Evolutionary conservation across 2,329 filamentous ascomycete genomes (phyloP), one percentile per base, ranked within the genome.

Genomic region (Paracoccidioides brasiliensis): DNA sequence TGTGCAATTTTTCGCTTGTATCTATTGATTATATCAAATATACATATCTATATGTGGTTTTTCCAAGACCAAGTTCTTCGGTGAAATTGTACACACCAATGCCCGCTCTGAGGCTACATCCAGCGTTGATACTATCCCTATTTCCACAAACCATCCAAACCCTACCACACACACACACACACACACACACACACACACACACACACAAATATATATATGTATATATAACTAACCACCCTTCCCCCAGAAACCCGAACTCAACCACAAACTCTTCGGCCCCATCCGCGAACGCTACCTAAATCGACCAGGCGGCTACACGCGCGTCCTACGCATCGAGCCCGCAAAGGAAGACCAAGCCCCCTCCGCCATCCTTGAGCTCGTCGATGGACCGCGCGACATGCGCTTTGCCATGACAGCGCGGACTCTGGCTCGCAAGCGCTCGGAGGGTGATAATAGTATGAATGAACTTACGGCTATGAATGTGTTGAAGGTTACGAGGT

Each of bases 371-470:
- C 83, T 98, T 50, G 90, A 97, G 73, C 81, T 98, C 37, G 90
- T 98, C 59, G 93, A 98, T 72, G 90, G 91, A 40, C 89, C 90
- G 38, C 86, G 85, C 69, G 93, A 98, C 72, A 88, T 95, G 76
- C 86, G 90, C 38, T 96, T 96, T 74, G 88, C 89, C 65, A 84
- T 97, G 80, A 95, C 90, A 2, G 93, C 93, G 32, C 86, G 86
- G 63, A 84, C 88, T 0, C 78, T 97, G 5, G 88, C 88, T 45
- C 78, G 83, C 33, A 67, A 77, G 57, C 74, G 77, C 2, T 63
- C 66, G 12, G 67, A 74, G 57, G 72, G 82, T 12, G 78, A 82
- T 42, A 76, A 80, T 53, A 69, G 74, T 2, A 74, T 87, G 64
- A 86, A 82, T 62, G 79, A 86, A 37, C 75, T 93, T 63, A 96